Evolutionary conservation across 2,329 filamentous ascomycete genomes (phyloP).

Genomic region (Tympanopsis confertula): DNA sequence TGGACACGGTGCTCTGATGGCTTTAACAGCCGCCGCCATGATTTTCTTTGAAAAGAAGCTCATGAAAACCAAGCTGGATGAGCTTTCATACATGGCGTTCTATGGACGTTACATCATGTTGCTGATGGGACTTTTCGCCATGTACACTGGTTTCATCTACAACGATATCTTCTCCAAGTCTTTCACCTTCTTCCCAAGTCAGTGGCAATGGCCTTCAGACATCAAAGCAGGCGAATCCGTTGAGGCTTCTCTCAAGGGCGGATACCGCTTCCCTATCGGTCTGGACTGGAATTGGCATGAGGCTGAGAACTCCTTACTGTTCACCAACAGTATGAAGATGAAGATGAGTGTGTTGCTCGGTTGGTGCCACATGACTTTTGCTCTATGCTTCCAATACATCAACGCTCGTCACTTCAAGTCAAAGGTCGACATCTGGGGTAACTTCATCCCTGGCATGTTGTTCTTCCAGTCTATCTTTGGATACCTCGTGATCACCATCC

Average conservation of each 20-base stretch:
- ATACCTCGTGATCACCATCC: slow-evolving; percentile 82
- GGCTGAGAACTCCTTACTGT: slow-evolving; percentile 86
- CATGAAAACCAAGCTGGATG: slow-evolving; percentile 74
- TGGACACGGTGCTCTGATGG: slow-evolving; percentile 85
- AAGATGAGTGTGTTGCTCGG: slow-evolving; percentile 97
- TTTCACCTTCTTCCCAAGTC: slow-evolving; percentile 73
- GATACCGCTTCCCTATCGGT: slow-evolving; percentile 86
- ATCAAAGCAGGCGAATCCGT: slow-evolving; percentile 57
- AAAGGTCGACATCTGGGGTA: slow-evolving; percentile 90
- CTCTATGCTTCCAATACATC: slow-evolving; percentile 80
- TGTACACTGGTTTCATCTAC: slow-evolving; percentile 95
- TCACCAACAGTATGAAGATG: slow-evolving; percentile 99
- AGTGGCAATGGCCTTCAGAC: slow-evolving; percentile 56
- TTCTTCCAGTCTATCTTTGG: slow-evolving; percentile 99
- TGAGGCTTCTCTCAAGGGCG: slow-evolving; percentile 50
- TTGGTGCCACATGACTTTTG: slow-evolving; percentile 99
- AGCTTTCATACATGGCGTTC: slow-evolving; percentile 96
- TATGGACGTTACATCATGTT: slow-evolving; percentile 97
- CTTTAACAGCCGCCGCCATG: slow-evolving; percentile 73
- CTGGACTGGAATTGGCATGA: slow-evolving; percentile 95
- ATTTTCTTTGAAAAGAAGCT: slow-evolving; percentile 92
- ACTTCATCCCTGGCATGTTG: slow-evolving; percentile 96
- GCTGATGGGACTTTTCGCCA: slow-evolving; percentile 93
- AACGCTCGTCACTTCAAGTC: slow-evolving; percentile 93
- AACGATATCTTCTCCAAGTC: slow-evolving; percentile 95